A percentile compares a stretch with the other conserved stretches of the same genome.
Evolutionary conservation across 768 basidiomycete species (phyloP).

Genomic region (Tricholoma saponaceum): DNA sequence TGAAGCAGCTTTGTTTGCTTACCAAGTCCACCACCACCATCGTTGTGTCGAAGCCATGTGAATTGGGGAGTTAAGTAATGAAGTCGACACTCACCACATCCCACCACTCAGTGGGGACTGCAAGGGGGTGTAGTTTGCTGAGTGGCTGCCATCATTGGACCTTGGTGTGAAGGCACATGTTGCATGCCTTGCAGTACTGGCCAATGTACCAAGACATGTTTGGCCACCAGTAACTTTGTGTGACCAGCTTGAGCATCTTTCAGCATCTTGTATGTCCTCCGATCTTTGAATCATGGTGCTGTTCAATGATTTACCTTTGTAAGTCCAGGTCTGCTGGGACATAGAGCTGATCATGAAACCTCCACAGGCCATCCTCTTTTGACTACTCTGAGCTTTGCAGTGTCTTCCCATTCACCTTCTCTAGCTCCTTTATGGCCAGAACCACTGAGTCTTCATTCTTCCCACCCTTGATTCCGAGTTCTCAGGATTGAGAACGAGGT

Average conservation of each 20-base stretch:
- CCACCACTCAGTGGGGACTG: conserved; percentile 1
- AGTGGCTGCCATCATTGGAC: not conserved
- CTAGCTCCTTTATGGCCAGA: not conserved
- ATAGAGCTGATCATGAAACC: not conserved
- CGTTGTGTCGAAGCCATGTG: not conserved
- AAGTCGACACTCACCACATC: conserved; percentile 3
- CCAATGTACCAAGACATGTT: not conserved
- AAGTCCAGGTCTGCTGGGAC: not conserved
- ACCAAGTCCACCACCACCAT: conserved; percentile 5
- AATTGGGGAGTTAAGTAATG: not conserved
- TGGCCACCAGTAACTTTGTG: too few species aligned
- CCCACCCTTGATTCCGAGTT: too few species aligned
- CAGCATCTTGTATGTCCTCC: too few species aligned
- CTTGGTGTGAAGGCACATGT: not conserved
- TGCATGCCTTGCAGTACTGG: conserved; percentile 2
- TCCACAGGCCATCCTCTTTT: not conserved
- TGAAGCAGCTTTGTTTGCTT: not conserved
- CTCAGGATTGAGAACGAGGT: too few species aligned
- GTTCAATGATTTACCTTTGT: not conserved
- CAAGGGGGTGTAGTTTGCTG: not conserved
- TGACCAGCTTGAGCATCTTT: too few species aligned
- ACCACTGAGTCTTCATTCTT: not conserved
- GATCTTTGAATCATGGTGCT: not conserved
- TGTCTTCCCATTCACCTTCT: not conserved
- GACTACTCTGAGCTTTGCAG: not conserved